Percentiles rank a stretch among this genome's conserved stretches.
Conservation (phyloP, 768 basidiomycete genomes). For the Termitomyces sp. region DNA sequence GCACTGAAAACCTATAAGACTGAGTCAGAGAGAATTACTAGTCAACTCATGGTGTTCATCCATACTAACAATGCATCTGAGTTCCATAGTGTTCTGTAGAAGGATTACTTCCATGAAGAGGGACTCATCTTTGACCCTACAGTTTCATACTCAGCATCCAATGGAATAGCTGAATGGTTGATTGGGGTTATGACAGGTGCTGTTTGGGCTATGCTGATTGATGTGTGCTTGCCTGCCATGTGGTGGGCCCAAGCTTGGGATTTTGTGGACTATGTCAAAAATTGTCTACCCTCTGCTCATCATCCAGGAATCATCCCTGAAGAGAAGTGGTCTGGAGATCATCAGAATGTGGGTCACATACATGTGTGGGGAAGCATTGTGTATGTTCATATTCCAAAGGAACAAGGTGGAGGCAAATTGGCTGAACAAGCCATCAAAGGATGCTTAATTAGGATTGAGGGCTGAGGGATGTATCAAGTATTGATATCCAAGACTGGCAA, state of each 20-base stretch:
- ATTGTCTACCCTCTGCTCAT: conserved; percentile 5
- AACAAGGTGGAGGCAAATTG: conserved; percentile 10
- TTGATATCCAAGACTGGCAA: conserved; percentile 10
- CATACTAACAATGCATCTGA: too few species aligned
- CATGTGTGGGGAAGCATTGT: background rate
- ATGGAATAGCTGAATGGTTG: background rate
- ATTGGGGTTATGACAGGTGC: background rate
- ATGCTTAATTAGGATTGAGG: conserved; percentile 10
- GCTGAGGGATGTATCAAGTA: conserved; percentile 7
- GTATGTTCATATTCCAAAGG: conserved; percentile 9
- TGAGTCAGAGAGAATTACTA: background rate
- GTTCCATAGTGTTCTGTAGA: background rate
- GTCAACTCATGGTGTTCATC: too few species aligned
- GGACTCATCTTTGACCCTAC: background rate
- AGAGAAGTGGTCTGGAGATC: conserved; percentile 6
- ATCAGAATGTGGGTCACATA: background rate
- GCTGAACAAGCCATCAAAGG: background rate
- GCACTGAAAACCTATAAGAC: too few species aligned
- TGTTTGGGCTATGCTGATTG: background rate
- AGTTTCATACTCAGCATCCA: background rate
- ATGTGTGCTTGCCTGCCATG: background rate
- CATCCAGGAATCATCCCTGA: conserved; percentile 4
- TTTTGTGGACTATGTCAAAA: background rate
- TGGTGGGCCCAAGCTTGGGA: conserved; percentile 9
- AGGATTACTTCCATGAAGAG: background rate